phyloP scores from a whole-genome alignment of 2,329 filamentous ascomycete genomes.

The Scedosporium boydii region DNA sequence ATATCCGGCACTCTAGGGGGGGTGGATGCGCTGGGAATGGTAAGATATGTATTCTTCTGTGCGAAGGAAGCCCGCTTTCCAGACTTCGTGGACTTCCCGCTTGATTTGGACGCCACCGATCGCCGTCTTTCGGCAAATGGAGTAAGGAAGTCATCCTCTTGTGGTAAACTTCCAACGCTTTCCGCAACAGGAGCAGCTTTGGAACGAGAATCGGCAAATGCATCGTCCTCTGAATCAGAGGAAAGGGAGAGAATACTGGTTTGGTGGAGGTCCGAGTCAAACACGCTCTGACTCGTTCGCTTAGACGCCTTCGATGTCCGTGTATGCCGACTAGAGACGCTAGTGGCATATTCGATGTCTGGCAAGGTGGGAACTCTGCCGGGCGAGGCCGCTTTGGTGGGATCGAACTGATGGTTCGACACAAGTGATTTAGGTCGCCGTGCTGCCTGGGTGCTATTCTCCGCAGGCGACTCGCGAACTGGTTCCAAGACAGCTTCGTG shows the following conservation, averaged over 20 bases:
- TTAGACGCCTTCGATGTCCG: conserved; percentile 44
- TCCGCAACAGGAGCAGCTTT: neutral
- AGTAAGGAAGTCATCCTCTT: neutral
- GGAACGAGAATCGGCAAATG: conserved; percentile 15
- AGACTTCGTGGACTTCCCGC: conserved; percentile 16
- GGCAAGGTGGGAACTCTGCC: neutral
- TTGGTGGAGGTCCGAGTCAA: conserved; percentile 41
- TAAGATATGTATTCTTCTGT: conserved; percentile 30
- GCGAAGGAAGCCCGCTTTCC: conserved; percentile 30
- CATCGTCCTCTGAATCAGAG: conserved; percentile 47
- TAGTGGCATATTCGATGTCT: conserved; percentile 32
- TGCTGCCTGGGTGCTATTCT: conserved; percentile 10
- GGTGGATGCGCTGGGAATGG: conserved; percentile 23
- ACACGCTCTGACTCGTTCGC: conserved; percentile 35
- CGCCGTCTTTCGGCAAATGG: conserved; percentile 1
- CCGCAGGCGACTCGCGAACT: conserved; percentile 9
- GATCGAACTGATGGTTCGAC: conserved; percentile 1
- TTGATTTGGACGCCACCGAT: conserved; percentile 16
- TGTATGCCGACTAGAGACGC: conserved; percentile 46
- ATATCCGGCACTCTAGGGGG: neutral
- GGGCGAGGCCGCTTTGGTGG: conserved; percentile 3
- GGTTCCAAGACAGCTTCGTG: neutral
- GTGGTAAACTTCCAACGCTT: neutral
- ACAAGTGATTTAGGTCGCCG: neutral
- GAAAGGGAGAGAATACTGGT: conserved; percentile 48